Evolutionary conservation across 441 rosid genomes (phyloP), one percentile per base, ranked within the genome.

Genomic region (Brassica balearica): DNA sequence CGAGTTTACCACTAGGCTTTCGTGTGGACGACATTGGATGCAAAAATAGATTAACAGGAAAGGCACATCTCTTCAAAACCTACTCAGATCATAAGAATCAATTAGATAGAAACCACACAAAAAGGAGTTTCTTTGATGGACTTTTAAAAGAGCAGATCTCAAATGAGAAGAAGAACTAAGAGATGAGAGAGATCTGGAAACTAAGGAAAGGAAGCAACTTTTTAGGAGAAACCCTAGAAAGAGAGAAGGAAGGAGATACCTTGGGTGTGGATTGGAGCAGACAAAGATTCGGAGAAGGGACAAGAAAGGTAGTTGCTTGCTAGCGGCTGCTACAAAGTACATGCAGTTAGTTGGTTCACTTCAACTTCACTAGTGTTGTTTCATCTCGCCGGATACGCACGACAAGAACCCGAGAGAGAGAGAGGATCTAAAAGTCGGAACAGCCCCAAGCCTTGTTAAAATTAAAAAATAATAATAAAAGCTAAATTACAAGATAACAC

Each of bases 1-100:
- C 85, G 65, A 76, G 83, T 69, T 86, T 34, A 73, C 73, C 77
- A 59, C 48, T 41, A 36, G 81, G 91, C 65, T 76, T 86, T 60
- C 80, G 86, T n/a, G 82, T 53, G 58, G 87, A 77, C 66, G 87
- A 66, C 82, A 80, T 80, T 3, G 60, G 74, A 61, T 25, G 36
- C 11, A 71, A 9, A 19, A 66, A 43, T 4, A 38, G 46, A 59
- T 46, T 48, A 2, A 59, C 20, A 85, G 75, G 63, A 82, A 70
- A 78, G 25, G 27, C 38, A 32, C 82, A 79, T 79, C 70, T 61
- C 12, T 53, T 53, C 20, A 53, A 67, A 73, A 51, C 78, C 78
- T 79, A 79, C 23, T 61, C 1, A 4, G 48, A 73, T 73, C 66
- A 78, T 67, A 62, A 72, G 46, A 72, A 67, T 1, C 25, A 48